Base-by-base conservation (phyloP, 2,329 filamentous ascomycete species). In the Ciborinia camelliae region DNA sequence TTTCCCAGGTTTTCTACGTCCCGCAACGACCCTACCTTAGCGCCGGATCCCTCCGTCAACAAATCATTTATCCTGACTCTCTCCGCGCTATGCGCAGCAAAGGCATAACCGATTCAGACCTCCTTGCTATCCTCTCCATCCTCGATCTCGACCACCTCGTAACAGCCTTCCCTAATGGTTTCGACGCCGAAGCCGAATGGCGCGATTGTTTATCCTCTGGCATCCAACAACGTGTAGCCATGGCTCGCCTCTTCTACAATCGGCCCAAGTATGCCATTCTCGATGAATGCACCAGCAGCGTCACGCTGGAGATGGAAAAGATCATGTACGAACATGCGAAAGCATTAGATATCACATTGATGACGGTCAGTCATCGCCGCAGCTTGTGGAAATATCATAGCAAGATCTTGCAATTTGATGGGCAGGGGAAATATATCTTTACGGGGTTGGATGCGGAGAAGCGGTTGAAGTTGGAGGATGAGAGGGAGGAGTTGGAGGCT, bases 311-410 rank as follows among this genome's bases (percentile, higher is more conserved):
- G 71, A 92, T 93, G 67, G 95, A 99, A 75, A 90, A 92, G 75
- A 84, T 92, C 75, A 98, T 99, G 92, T 99, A 99, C 77, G 94
- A 97, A 72, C 93, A 92, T 63, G 95, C 95, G 59, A 98, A 99
- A 82, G 83, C 85, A 23, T 79, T 97, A 23, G 92, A 91, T 4
- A 95, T 97, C 72, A 98, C 95, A 0, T 83, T 99, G 68, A 97
- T 99, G 91, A 99, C 95, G 0, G 95, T 99, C 30, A 92, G 88
- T 69, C 95, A 99, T 77, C 82, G 95, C 10, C 82, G 92, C 68
- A 96, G 91, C 79, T 78, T 99, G 71, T 99, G 95, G 95, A 93
- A 95, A 77, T 98, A 99, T 76, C 95, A 99, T 77, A 90, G 87
- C 70, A 90, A 89, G 77, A 98, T 99, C 67, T 77, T 99, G 74